Conservation (phyloP, 1,139 yeast genomes). For the Suhomyces atakaporum region DNA sequence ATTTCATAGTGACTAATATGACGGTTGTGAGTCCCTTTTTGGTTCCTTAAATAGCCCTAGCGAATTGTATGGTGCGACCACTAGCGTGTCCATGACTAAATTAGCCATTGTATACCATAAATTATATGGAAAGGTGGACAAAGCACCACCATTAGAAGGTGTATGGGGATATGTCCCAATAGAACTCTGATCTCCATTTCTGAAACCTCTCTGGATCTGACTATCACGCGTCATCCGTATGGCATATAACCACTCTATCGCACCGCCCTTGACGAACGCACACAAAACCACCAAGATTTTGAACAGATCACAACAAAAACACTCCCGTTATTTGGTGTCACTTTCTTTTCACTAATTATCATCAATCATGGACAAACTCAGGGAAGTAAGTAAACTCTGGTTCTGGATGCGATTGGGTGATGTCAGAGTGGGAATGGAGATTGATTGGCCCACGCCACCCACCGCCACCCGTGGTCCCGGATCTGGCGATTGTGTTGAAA, state of each 20-base stretch:
- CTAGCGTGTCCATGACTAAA: no score
- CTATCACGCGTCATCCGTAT: no score
- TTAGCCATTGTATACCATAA: no score
- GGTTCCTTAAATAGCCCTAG: no score
- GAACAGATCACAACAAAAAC: conserved; percentile 17
- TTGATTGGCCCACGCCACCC: background rate
- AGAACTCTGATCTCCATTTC: no score
- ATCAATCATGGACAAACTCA: conserved; percentile 47
- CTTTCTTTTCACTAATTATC: conserved; percentile 8
- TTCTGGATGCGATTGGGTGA: conserved; percentile 1
- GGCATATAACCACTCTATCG: background rate
- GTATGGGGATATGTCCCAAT: no score
- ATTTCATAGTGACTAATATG: no score
- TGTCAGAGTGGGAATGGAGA: conserved; percentile 4
- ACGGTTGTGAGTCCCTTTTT: no score
- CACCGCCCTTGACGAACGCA: conserved; percentile 10
- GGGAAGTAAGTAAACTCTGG: conserved; percentile 45
- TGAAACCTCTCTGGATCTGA: no score
- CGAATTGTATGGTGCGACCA: no score
- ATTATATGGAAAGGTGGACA: no score
- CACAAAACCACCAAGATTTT: conserved; percentile 14
- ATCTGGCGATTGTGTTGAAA: background rate
- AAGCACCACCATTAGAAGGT: no score
- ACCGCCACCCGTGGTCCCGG: conserved; percentile 2
- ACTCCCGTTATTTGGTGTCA: conserved; percentile 7